Percentiles rank a stretch among this genome's conserved stretches.
These are phyloP conservation scores for Sarocladium brachiariae DNA, from an alignment of 2,329 filamentous ascomycete genomes.

Conservation along the genomic window DNA sequence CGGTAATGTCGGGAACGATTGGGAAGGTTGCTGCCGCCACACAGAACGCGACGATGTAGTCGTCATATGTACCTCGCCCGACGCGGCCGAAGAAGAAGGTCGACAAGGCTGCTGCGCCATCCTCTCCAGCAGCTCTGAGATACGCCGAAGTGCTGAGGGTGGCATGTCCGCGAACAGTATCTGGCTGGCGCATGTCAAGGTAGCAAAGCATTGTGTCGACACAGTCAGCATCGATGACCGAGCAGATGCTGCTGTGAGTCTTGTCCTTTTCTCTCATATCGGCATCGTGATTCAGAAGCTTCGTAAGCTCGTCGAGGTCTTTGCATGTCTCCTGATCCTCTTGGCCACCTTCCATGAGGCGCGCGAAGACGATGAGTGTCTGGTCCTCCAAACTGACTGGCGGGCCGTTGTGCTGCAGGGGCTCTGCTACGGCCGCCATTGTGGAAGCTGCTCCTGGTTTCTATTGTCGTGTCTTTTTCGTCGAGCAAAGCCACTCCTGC, in stretches of 20 bases:
- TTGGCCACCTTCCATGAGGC: constrained; percentile 83
- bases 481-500: not conserved
- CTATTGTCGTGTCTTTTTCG: not conserved
- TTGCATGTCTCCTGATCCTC: constrained; percentile 66
- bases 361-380: constrained; percentile 73
- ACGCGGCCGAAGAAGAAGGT: constrained; percentile 70
- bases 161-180: constrained; percentile 70
- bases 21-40: constrained; percentile 87
- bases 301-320: constrained; percentile 52
- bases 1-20: constrained; percentile 67
- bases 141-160: constrained; percentile 77
- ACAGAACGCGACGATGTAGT: constrained; percentile 86
- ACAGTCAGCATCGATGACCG: constrained; percentile 64
- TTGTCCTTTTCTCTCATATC: constrained; percentile 36
- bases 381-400: constrained; percentile 46
- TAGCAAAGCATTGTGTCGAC: constrained; percentile 82
- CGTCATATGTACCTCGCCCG: constrained; percentile 71
- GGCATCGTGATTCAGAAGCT: constrained; percentile 50
- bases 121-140: constrained; percentile 67
- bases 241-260: constrained; percentile 42
- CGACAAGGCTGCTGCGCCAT: constrained; percentile 62
- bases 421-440: constrained; percentile 30
- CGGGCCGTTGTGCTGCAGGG: constrained; percentile 22
- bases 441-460: constrained; percentile 7
- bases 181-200: constrained; percentile 74